Evolutionary conservation across 2,329 filamentous ascomycete genomes (phyloP).

Genomic region (Nakataea oryzae): DNA sequence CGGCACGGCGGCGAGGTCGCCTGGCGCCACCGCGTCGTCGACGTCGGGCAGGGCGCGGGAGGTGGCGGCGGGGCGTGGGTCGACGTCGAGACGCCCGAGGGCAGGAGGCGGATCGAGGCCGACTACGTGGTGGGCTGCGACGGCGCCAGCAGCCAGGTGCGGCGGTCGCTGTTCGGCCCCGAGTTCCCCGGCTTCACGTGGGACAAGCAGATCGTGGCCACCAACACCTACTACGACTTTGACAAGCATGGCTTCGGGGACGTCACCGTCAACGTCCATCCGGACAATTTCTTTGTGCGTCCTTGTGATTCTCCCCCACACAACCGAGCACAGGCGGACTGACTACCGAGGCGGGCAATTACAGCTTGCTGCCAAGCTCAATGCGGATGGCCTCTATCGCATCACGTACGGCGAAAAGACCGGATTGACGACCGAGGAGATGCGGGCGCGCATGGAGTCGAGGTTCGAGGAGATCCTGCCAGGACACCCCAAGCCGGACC

Average conservation of each 20-base stretch:
- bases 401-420: constrained; percentile 51
- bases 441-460: constrained; percentile 37
- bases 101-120: constrained; percentile 24
- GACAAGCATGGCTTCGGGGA: constrained; percentile 41
- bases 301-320: not conserved
- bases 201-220: constrained; percentile 50
- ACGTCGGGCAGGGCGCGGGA: constrained; percentile 32
- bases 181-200: constrained; percentile 50
- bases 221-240: constrained; percentile 56
- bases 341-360: not conserved
- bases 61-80: constrained; percentile 29
- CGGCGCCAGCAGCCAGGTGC: constrained; percentile 27
- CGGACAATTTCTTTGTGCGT: constrained; percentile 41
- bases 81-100: constrained; percentile 27
- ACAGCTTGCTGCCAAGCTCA: constrained; percentile 51
- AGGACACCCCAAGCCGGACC: constrained; percentile 43
- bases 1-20: constrained; percentile 23
- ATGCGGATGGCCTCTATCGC: constrained; percentile 47
- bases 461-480: constrained; percentile 50
- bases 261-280: constrained; percentile 51
- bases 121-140: constrained; percentile 35
- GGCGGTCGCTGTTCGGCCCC: constrained; percentile 38
- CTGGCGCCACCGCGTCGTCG: constrained; percentile 36
- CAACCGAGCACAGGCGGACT: not conserved
- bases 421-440: constrained; percentile 40